Evolutionary conservation across 2,329 filamentous ascomycete genomes (phyloP).

Genomic region (Cordyceps farinosa): DNA sequence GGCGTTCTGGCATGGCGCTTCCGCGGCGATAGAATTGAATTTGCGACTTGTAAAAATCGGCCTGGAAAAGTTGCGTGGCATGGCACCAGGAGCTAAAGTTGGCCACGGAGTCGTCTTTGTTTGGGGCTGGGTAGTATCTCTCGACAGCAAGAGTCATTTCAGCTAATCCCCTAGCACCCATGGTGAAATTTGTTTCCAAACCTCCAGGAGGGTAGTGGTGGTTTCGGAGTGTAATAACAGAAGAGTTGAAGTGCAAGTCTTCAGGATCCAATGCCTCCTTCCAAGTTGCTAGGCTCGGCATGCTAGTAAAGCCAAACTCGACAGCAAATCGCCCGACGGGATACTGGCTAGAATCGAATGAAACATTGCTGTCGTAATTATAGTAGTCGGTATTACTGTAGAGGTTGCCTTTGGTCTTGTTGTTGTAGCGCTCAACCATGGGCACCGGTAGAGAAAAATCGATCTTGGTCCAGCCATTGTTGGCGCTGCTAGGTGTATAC

Average conservation of each 20-base stretch:
- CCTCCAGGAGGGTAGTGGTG: conserved; percentile 45
- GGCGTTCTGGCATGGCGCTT: conserved; percentile 52
- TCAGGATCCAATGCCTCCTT: conserved; percentile 7
- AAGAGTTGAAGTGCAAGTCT: conserved; percentile 16
- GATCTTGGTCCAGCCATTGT: conserved; percentile 16
- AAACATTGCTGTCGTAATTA: conserved; percentile 8
- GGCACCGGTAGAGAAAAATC: conserved; percentile 14
- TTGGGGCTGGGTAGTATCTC: conserved; percentile 53
- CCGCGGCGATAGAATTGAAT: conserved; percentile 61
- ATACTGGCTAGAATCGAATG: conserved; percentile 1
- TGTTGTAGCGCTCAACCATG: conserved; percentile 17
- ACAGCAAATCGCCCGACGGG: conserved; percentile 10
- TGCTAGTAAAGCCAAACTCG: conserved; percentile 16
- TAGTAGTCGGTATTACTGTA: conserved; percentile 18
- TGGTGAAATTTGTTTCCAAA: not conserved
- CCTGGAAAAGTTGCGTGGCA: conserved; percentile 62
- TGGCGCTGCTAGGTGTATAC: conserved; percentile 11
- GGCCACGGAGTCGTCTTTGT: conserved; percentile 48
- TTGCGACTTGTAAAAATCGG: conserved; percentile 57
- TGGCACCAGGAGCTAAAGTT: conserved; percentile 62
- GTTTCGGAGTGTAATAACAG: conserved; percentile 33
- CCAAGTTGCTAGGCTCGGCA: conserved; percentile 15
- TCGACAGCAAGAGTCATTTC: conserved; percentile 58
- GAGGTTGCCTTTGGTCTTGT: conserved; percentile 7
- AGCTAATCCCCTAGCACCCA: conserved; percentile 37